These are phyloP conservation scores for Fusarium nelsonii DNA, from an alignment of 2,329 filamentous ascomycete species.

Conservation along the genomic window DNA sequence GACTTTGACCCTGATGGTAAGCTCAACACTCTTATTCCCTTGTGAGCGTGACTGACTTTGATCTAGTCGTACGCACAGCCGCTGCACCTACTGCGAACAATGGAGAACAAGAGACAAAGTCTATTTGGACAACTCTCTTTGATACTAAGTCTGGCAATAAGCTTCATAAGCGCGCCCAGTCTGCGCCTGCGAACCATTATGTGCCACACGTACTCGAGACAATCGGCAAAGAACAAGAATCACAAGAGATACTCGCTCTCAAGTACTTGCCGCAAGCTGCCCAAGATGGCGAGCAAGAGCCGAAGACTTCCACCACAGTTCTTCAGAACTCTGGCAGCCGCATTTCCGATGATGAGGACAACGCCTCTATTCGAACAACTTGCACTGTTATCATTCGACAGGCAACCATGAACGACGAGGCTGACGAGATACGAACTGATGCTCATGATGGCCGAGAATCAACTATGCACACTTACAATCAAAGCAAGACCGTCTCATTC, in stretches of 20 bases:
- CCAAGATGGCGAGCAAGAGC: too few species aligned
- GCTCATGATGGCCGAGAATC: neutral
- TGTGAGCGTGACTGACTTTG: constrained; percentile 6
- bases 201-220: constrained; percentile 3
- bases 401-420: neutral
- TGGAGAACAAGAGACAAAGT: neutral
- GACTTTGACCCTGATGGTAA: constrained; percentile 9
- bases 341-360: neutral
- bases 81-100: neutral
- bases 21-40: neutral
- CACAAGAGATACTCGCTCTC: neutral
- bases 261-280: neutral
- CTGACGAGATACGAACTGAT: neutral
- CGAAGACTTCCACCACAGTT: neutral
- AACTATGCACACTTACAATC: neutral
- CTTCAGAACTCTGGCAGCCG: neutral
- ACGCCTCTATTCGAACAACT: constrained; percentile 1
- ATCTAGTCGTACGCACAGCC: neutral
- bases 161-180: constrained; percentile 30
- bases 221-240: constrained; percentile 14
- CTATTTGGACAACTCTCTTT: constrained; percentile 16
- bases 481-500: neutral
- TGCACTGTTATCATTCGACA: constrained; percentile 16
- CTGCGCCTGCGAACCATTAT: constrained; percentile 4
- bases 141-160: constrained; percentile 33